Evolutionary conservation across 257 asterid genomes (phyloP).

Genomic region (Vinca minor): DNA sequence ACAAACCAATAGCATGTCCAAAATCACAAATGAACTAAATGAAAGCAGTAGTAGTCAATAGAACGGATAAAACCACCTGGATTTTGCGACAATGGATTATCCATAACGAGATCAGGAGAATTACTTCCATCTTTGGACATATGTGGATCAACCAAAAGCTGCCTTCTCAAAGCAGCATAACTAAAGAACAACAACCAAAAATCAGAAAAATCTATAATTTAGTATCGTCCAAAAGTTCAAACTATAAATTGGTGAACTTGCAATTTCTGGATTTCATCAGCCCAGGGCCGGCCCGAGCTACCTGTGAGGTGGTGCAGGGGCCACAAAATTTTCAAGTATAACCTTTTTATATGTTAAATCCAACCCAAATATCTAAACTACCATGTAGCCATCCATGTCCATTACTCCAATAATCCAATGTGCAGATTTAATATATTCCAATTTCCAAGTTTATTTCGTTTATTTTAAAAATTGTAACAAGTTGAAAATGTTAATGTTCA

Average conservation of each 20-base stretch:
- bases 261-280: background rate
- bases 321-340: too few species aligned
- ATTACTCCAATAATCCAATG: too few species aligned
- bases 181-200: conserved; percentile 27
- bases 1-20: background rate
- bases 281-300: too few species aligned
- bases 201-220: background rate
- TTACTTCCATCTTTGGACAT: conserved; percentile 61
- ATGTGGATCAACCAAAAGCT: conserved; percentile 80
- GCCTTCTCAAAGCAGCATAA: conserved; percentile 84
- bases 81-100: conserved; percentile 87
- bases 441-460: too few species aligned
- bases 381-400: too few species aligned
- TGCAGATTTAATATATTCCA: too few species aligned
- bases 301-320: too few species aligned
- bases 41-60: background rate
- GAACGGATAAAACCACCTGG: too few species aligned
- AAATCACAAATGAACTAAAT: background rate
- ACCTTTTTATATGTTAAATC: too few species aligned
- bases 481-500: too few species aligned
- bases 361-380: too few species aligned
- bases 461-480: too few species aligned
- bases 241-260: background rate
- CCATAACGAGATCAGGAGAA: conserved; percentile 74
- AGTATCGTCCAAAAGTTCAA: background rate